Base-by-base conservation (phyloP, 2,329 filamentous ascomycete species). In the Stagonosporopsis rhizophila region DNA sequence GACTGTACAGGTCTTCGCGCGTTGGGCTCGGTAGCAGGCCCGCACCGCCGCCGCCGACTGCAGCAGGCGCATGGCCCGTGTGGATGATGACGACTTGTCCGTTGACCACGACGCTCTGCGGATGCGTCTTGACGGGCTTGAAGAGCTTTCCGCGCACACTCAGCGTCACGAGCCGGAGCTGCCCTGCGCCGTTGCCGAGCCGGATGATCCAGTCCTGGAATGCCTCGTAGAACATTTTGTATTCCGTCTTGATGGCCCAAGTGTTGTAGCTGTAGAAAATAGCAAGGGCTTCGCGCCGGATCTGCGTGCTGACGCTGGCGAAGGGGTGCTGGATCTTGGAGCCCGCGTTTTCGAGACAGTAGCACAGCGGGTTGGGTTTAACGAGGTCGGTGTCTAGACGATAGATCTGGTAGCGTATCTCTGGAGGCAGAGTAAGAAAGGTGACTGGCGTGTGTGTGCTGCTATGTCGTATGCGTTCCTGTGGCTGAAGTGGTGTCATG, bases 221-320 rank as follows among this genome's bases (percentile, higher is more conserved):
- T 35, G 69, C 71, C 56, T 77, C 73, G 61, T 77, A 76, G 68
- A 77, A 76, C 64, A 75, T 72, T 9, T 67, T 65, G 60, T 74
- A 75, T 56, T 77, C 75, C 15, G 75, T 70, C 53, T 76, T 76
- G 64, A 76, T 71, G 52, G 72, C 65, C 75, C 75, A 77, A 2
- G 67, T 72, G 50, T 77, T 77, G 61, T 76, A 73, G 63, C 69
- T 70, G 67, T 77, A 76, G 69, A 76, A 77, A 34, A 77, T 72
- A 51, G 73, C 70, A 34, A 76, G 73, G 17, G 72, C 68, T 62
- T 77, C 75, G 44, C 67, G 58, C 45, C 75, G 74, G 39, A 77
- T 65, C 17, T 70, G 70, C 6, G 67, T 69, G 23, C 67, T 72
- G 45, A 76, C 72, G 27, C 69, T 66, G 44, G 73, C 73, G 34